Percentiles rank a stretch among this genome's conserved stretches.
phyloP scores from a whole-genome alignment of 2,329 filamentous ascomycete species.

The Gyromitra esculenta region DNA sequence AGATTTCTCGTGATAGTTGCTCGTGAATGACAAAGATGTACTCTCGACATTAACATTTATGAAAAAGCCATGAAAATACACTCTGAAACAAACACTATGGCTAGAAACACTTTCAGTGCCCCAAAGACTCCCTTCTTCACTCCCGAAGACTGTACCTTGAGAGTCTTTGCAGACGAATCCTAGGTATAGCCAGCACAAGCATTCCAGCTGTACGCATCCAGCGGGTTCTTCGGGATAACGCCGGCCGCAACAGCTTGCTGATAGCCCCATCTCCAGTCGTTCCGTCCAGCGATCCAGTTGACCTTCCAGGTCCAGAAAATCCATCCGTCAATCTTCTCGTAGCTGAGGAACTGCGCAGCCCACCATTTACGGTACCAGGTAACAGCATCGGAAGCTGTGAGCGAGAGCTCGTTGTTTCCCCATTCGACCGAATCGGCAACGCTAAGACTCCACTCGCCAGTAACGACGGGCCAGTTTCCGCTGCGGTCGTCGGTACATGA shows the following conservation, averaged over 20 bases:
- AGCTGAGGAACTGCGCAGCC: conserved; percentile 67
- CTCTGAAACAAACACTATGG: conserved; percentile 1
- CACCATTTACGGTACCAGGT: conserved; percentile 69
- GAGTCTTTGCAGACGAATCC: not conserved
- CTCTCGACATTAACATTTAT: not conserved
- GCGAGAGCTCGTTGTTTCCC: conserved; percentile 41
- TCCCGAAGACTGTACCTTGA: not conserved
- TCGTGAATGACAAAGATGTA: not conserved
- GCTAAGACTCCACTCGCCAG: conserved; percentile 70
- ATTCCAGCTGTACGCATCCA: conserved; percentile 33
- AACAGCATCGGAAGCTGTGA: conserved; percentile 61
- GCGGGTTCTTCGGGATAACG: conserved; percentile 60
- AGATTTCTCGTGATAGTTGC: not conserved
- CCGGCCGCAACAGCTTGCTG: conserved; percentile 62
- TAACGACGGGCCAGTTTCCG: conserved; percentile 60
- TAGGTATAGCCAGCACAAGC: conserved; percentile 31
- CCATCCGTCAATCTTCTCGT: conserved; percentile 68
- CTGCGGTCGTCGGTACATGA: conserved; percentile 40
- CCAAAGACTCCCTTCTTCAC: not conserved
- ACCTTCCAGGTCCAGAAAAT: conserved; percentile 72
- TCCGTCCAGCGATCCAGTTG: conserved; percentile 59
- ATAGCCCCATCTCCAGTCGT: conserved; percentile 66
- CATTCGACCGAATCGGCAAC: conserved; percentile 64
- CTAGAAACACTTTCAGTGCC: not conserved
- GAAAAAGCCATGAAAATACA: conserved; percentile 3